Conservation (phyloP, 208 protist genomes). For the Strigomonas galati region DNA sequence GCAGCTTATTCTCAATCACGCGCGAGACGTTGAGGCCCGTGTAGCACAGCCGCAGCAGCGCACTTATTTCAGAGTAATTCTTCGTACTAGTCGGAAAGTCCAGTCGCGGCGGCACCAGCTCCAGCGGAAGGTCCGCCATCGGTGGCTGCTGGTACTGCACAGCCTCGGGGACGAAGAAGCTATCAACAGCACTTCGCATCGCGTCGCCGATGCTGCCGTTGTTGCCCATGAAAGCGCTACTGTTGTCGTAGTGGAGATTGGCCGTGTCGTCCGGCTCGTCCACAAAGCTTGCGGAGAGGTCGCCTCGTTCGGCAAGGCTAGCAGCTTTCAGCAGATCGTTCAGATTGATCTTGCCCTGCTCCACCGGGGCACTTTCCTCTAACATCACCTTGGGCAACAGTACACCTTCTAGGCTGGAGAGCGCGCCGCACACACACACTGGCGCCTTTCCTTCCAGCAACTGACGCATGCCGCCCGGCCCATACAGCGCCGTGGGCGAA, state of each 20-base stretch:
- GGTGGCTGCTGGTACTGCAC: too few species aligned
- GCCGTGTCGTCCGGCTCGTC: too few species aligned
- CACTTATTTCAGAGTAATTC: constrained; percentile 44
- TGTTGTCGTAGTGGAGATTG: too few species aligned
- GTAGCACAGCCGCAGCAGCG: constrained; percentile 44
- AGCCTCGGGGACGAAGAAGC: constrained; percentile 13
- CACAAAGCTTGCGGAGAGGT: background rate
- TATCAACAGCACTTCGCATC: constrained; percentile 16
- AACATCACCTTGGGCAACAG: constrained; percentile 64
- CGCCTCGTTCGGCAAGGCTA: background rate
- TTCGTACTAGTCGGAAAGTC: constrained; percentile 71
- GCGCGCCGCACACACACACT: constrained; percentile 35
- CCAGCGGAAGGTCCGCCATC: constrained; percentile 3
- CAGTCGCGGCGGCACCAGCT: constrained; percentile 58
- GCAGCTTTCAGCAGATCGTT: background rate
- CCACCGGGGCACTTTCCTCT: constrained; percentile 42
- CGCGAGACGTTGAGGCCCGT: constrained; percentile 39
- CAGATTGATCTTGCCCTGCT: background rate
- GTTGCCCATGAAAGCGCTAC: background rate
- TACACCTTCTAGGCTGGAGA: constrained; percentile 66
- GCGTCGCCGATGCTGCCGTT: constrained; percentile 5
- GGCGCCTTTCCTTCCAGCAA: constrained; percentile 46
- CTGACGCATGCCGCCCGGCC: constrained; percentile 41
- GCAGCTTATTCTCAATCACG: constrained; percentile 28
- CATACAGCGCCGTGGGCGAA: constrained; percentile 66